These are phyloP conservation scores for Aspergillus eucalypticola DNA, from an alignment of 2,329 filamentous ascomycete genomes.

Conservation along the genomic window DNA sequence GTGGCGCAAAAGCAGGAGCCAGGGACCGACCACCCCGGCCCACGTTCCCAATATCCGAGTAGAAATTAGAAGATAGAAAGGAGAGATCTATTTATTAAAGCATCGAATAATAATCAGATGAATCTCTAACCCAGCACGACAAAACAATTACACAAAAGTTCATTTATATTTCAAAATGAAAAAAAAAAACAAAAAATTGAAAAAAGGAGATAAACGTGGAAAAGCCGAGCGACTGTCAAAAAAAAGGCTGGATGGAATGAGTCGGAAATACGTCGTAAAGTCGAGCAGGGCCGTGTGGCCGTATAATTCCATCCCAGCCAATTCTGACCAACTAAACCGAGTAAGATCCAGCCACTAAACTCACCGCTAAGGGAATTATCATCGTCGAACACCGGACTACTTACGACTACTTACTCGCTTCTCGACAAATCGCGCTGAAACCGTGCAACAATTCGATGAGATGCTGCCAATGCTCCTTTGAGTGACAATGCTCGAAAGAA, in stretches of 20 bases:
- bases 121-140: too few relatives aligned
- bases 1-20: neutral
- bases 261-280: neutral
- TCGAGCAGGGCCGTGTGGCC: neutral
- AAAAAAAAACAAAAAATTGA: too few relatives aligned
- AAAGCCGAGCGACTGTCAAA: neutral
- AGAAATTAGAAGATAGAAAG: neutral
- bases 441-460: neutral
- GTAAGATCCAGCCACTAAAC: neutral
- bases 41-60: neutral
- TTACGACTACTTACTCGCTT: too few relatives aligned
- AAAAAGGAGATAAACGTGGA: neutral
- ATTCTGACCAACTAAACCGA: neutral
- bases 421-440: neutral
- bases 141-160: too few relatives aligned
- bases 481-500: too few relatives aligned
- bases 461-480: neutral
- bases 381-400: neutral
- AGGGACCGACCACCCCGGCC: neutral
- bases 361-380: neutral
- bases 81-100: too few relatives aligned
- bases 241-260: neutral
- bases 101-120: neutral
- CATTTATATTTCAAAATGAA: too few relatives aligned
- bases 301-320: neutral